Evolutionary conservation across 331 rosid genomes (phyloP), one percentile per base, ranked within the genome.

Genomic region (Quercus lobata): DNA sequence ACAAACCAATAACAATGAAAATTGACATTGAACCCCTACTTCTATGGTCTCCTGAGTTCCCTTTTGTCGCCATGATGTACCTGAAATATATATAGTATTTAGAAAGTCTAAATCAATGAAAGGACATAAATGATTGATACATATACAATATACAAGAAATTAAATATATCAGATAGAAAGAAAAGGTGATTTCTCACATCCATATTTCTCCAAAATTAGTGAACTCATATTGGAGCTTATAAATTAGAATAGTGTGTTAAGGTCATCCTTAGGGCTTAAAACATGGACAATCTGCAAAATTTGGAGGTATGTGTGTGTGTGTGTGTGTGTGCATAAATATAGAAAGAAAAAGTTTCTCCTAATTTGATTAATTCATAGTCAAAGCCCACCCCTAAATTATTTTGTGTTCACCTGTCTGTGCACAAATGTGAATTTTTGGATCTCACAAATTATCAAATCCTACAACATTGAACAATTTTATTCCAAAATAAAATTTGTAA

Each of bases 61-160:
- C 93, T 76, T 90, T 90, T 1, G 91, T 92, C n/a, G 81, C 97
- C 97, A 92, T 92, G 86, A 78, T 80, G 79, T 71, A 76, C 80
- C 90, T 77, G 65, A 81, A 66, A 60, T 60, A 60, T 60, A 17
- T 60, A 46, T 41, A 61, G 4, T 21, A 16, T 6, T 76, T 71
- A 46, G 65, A 17, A 69, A 8, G 35, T 37, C 24, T 68, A 30
- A 53, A 30, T 68, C 7, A 1, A 32, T 32, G 72, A 68, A 60
- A 68, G 44, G 72, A 34, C 10, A 30, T 7, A 17, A 29, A 35
- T 15, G 22, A 19, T 29, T 68, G 24, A 32, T 7, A 34, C 24
- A 34, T 7, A 68, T 68, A 17, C 6, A n/a, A 7, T 3, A 18
- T 5, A 34, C 5, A 5, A 24, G 29, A 60, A n/a, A 60, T 68